phyloP scores from a whole-genome alignment of 306 rosid species.

The Trifolium repens region DNA sequence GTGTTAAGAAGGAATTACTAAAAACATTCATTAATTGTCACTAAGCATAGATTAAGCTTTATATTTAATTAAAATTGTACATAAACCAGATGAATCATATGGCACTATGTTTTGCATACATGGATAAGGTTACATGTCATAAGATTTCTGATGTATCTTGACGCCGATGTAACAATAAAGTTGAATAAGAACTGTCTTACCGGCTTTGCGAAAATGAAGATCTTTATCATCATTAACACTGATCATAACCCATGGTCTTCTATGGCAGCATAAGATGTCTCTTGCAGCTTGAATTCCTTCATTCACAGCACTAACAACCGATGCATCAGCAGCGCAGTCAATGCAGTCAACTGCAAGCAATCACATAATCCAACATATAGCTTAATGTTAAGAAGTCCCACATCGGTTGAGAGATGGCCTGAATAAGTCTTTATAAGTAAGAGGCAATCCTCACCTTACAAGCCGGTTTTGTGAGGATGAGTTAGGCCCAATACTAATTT shows the following conservation, averaged over 20 bases:
- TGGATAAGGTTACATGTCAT: conserved; percentile 1
- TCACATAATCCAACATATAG: background rate
- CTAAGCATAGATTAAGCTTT: background rate
- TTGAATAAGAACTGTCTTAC: conserved; percentile 40
- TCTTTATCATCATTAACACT: conserved; percentile 90
- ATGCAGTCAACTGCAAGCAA: conserved; percentile 87
- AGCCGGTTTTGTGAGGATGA: too few species aligned
- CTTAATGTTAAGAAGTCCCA: too few species aligned
- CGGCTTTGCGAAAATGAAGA: conserved; percentile 95
- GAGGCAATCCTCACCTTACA: too few species aligned
- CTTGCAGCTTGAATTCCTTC: conserved; percentile 86
- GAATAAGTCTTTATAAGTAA: too few species aligned
- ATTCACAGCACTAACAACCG: conserved; percentile 86
- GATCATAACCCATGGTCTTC: conserved; percentile 91
- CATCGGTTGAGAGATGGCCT: too few species aligned
- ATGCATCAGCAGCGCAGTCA: conserved; percentile 94
- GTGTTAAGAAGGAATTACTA: conserved; percentile 46
- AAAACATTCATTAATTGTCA: conserved; percentile 15
- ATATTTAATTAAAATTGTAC: background rate
- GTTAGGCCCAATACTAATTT: too few species aligned
- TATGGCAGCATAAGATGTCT: conserved; percentile 46
- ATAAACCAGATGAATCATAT: background rate
- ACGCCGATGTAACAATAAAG: background rate
- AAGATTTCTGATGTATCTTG: background rate
- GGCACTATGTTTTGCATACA: background rate